Percentiles rank a stretch among this genome's conserved stretches.
Conservation (phyloP, 2,329 filamentous ascomycete genomes). For the Diplocarpon rosae region DNA sequence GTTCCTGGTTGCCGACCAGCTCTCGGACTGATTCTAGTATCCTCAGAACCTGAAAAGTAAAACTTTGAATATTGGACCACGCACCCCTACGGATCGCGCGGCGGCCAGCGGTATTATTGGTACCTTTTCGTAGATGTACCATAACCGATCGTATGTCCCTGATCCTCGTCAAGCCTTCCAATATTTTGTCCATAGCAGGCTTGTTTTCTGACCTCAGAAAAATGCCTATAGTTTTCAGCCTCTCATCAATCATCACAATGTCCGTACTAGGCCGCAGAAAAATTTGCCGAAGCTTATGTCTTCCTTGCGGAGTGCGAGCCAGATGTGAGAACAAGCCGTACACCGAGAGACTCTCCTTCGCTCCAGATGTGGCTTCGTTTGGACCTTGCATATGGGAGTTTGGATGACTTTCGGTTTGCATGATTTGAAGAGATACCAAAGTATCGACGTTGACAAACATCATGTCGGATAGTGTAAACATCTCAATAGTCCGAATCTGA, state of each 20-base stretch:
- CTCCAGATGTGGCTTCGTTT: constrained; percentile 45
- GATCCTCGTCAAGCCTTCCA: constrained; percentile 54
- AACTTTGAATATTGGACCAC: constrained; percentile 63
- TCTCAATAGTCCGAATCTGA: constrained; percentile 53
- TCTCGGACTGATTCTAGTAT: constrained; percentile 54
- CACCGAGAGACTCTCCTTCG: constrained; percentile 73
- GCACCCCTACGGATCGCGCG: constrained; percentile 48
- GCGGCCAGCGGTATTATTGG: constrained; percentile 38
- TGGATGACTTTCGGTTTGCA: constrained; percentile 73
- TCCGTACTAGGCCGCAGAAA: constrained; percentile 73
- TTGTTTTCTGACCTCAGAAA: constrained; percentile 60
- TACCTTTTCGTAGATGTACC: constrained; percentile 64
- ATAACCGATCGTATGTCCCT: constrained; percentile 65
- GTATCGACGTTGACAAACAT: constrained; percentile 80
- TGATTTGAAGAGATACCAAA: constrained; percentile 70
- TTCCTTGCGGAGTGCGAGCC: constrained; percentile 71
- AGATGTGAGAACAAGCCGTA: constrained; percentile 73
- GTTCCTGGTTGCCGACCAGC: constrained; percentile 39
- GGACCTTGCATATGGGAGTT: constrained; percentile 68
- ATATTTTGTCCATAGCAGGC: constrained; percentile 41
- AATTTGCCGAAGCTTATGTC: constrained; percentile 58
- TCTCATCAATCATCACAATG: constrained; percentile 53
- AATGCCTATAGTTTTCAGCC: constrained; percentile 57
- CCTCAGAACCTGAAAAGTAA: constrained; percentile 59
- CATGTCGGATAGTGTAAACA: constrained; percentile 55